A percentile compares a stretch with the other conserved stretches of the same genome.
phyloP scores from a whole-genome alignment of 1,284 basidiomycete species.

The Cryptococcus sp. region DNA sequence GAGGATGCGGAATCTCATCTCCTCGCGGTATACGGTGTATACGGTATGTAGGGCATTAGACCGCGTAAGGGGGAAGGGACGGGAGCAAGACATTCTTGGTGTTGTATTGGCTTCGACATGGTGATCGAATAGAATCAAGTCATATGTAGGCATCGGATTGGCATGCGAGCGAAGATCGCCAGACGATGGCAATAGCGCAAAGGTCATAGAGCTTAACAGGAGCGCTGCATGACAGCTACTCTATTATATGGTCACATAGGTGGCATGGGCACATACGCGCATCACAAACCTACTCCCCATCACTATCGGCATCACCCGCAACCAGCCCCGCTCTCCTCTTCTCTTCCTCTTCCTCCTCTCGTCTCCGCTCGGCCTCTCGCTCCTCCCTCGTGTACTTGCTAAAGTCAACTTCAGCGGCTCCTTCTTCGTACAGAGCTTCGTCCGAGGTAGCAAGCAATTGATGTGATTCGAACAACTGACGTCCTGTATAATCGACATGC shows the following conservation, averaged over 20 bases:
- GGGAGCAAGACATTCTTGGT: too few species aligned
- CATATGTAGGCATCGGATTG: too few species aligned
- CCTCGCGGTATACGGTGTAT: background rate
- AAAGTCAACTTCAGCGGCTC: constrained; percentile 76
- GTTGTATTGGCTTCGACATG: too few species aligned
- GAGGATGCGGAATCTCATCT: too few species aligned
- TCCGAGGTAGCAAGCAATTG: constrained; percentile 68
- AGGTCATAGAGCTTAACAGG: too few species aligned
- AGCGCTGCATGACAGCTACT: too few species aligned
- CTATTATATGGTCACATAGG: too few species aligned
- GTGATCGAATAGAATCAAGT: too few species aligned
- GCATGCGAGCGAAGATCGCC: too few species aligned
- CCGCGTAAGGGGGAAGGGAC: too few species aligned
- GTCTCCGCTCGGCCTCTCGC: constrained; percentile 63
- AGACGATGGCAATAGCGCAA: too few species aligned
- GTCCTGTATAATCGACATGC: constrained; percentile 58
- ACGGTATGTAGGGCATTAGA: too few species aligned
- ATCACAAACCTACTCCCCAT: constrained; percentile 25
- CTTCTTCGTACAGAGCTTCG: constrained; percentile 74
- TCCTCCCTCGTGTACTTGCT: constrained; percentile 77
- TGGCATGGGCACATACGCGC: background rate
- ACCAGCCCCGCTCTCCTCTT: constrained; percentile 29
- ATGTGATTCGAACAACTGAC: constrained; percentile 84
- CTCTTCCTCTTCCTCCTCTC: constrained; percentile 59
- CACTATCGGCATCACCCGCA: constrained; percentile 24